Percentiles rank a stretch among this genome's conserved stretches.
Evolutionary conservation across 2,329 filamentous ascomycete species (phyloP).

Genomic region (Fusarium sororula): DNA sequence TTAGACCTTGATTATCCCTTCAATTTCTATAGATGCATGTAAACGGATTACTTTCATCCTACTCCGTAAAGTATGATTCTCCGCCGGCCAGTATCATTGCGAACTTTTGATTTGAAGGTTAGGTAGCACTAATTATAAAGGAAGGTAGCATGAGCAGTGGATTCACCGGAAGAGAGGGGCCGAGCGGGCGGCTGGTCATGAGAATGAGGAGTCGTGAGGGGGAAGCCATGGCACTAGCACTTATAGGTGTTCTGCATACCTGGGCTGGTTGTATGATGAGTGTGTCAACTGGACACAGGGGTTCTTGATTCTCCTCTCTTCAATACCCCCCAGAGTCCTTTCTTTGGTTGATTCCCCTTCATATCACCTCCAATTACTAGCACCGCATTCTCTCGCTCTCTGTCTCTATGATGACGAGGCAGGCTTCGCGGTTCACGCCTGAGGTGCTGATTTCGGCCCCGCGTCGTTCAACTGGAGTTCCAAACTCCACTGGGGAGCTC

Average conservation of each 20-base stretch:
- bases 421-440: conserved; percentile 76
- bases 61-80: too few relatives aligned
- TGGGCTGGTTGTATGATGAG: conserved; percentile 24
- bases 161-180: conserved; percentile 34
- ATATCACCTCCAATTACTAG: neutral
- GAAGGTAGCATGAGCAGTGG: conserved; percentile 23
- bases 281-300: conserved; percentile 23
- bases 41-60: neutral
- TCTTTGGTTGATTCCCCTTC: neutral
- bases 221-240: neutral
- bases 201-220: conserved; percentile 27
- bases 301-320: conserved; percentile 12
- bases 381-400: neutral
- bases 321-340: neutral
- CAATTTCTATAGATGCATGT: neutral
- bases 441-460: conserved; percentile 81
- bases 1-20: neutral
- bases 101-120: neutral
- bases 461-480: conserved; percentile 73
- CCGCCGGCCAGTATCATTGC: neutral
- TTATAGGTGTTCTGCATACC: neutral
- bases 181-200: conserved; percentile 26
- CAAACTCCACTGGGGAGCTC: conserved; percentile 72
- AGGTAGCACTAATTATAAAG: neutral
- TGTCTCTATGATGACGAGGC: conserved; percentile 69